These are phyloP conservation scores for Albizia julibrissin DNA, from an alignment of 306 rosid genomes.

Conservation along the genomic window DNA sequence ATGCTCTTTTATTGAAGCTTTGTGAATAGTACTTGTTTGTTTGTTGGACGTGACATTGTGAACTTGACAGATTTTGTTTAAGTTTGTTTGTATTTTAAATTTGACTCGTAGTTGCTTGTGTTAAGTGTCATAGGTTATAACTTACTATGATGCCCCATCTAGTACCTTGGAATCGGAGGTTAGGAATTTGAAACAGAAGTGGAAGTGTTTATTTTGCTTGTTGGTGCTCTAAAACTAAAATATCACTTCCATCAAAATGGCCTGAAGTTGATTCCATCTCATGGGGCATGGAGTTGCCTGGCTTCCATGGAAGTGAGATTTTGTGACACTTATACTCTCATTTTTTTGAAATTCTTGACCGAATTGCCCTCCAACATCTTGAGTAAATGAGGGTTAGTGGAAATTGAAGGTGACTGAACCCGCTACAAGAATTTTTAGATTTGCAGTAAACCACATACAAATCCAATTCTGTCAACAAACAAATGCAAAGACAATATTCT, in stretches of 20 bases:
- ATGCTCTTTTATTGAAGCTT: neutral
- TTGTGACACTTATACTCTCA: neutral
- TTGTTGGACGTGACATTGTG: neutral
- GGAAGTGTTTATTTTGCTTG: neutral
- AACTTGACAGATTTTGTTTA: neutral
- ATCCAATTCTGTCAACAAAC: neutral
- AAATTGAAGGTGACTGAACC: neutral
- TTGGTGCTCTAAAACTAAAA: neutral
- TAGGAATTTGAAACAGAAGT: neutral
- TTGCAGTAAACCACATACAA: neutral
- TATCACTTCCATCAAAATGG: neutral
- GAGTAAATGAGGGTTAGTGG: neutral
- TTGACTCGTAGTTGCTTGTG: conserved; percentile 5
- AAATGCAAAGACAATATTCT: neutral
- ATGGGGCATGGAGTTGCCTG: too few relatives aligned
- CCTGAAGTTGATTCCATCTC: too few relatives aligned
- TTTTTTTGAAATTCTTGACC: neutral
- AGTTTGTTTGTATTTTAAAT: neutral
- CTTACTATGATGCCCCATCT: neutral
- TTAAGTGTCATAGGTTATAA: neutral
- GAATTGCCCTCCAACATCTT: neutral
- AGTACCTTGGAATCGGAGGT: neutral
- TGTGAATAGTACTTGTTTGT: neutral
- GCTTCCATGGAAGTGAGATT: too few relatives aligned
- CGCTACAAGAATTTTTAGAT: neutral